Conservation (phyloP, 1,284 basidiomycete species). For the Termitomyces sp. region DNA sequence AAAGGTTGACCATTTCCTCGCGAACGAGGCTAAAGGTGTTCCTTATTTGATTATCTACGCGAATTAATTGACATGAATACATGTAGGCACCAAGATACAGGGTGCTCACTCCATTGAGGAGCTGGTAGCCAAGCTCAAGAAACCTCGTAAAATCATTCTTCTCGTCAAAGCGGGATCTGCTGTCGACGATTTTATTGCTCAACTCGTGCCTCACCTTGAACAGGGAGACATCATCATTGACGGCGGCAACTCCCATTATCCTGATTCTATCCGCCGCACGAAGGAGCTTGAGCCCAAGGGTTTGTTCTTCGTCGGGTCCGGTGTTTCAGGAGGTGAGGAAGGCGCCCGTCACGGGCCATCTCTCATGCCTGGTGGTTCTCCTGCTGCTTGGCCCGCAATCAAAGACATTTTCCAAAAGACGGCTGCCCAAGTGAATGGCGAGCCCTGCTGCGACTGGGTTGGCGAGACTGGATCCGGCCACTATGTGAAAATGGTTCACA, state of each 20-base stretch:
- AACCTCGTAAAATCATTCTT: slow-evolving; percentile 87
- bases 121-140: slow-evolving; percentile 76
- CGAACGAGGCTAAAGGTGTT: slow-evolving; percentile 94
- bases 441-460: slow-evolving; percentile 99
- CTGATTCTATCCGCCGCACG: slow-evolving; percentile 94
- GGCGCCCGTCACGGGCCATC: slow-evolving; percentile 97
- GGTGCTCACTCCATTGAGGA: slow-evolving; percentile 95
- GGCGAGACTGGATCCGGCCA: slow-evolving; percentile 92
- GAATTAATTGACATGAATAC: slow-evolving; percentile 19
- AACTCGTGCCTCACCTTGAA: slow-evolving; percentile 70
- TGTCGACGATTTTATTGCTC: slow-evolving; percentile 74
- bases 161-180: slow-evolving; percentile 88
- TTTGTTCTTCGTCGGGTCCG: slow-evolving; percentile 94
- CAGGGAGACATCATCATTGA: slow-evolving; percentile 94
- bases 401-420: slow-evolving; percentile 99
- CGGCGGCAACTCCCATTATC: slow-evolving; percentile 99
- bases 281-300: slow-evolving; percentile 93
- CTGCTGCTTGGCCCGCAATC: slow-evolving; percentile 93
- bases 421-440: slow-evolving; percentile 91
- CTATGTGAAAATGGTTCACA: slow-evolving; percentile 99
- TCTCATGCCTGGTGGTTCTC: slow-evolving; percentile 97
- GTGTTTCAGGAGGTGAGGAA: slow-evolving; percentile 99
- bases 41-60: slow-evolving; percentile 21
- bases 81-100: slow-evolving; percentile 85
- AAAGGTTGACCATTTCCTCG: slow-evolving; percentile 96